Base-by-base conservation (phyloP, 1,139 yeast genomes). In the Candida neerlandica region DNA sequence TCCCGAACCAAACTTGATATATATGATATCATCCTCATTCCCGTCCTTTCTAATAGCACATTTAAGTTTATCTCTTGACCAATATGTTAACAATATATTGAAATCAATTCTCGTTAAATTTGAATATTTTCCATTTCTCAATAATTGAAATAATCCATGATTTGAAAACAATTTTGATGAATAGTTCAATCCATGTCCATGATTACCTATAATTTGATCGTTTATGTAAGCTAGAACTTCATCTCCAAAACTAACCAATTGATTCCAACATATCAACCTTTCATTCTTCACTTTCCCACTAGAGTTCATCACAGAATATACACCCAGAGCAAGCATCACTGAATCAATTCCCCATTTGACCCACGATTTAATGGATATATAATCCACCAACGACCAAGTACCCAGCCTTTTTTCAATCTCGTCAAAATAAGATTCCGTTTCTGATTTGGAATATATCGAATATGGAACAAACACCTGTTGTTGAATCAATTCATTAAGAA, bases 401-500 rank as follows among this genome's bases (percentile, higher is more conserved):
- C 37, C 38, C n/a, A 38, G 33, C 1, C 45, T 46, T 4, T 55
- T 55, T 27, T 51, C 44, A 18, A 54, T 43, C 32, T 54, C 52
- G 15, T 47, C 43, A 34, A 53, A 32, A 32, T 57, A 56, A 11
- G 56, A 45, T 2, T 49, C 46, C 3, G 53, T 51, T 18, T 9
- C n/a, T 48, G 56, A 0, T 39, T 41, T 19, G 52, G 2, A 2
- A 6, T 38, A 46, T 56, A 69, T 1, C 11, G 70, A 59, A 11
- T 55, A 57, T 0, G 75, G 73, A 0, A 72, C 53, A 9, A 71
- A 48, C 2, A 52, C 48, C 43, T 60, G 58, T 16, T 55, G 44
- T 5, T 39, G 43, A 9, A 67, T 63, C 41, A 73, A 56, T 45
- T 70, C 76, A 14, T 62, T 49, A 9, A 73, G 46, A 0, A 70